Base-by-base conservation (phyloP, 257 asterid genomes). In the Echium plantagineum region DNA sequence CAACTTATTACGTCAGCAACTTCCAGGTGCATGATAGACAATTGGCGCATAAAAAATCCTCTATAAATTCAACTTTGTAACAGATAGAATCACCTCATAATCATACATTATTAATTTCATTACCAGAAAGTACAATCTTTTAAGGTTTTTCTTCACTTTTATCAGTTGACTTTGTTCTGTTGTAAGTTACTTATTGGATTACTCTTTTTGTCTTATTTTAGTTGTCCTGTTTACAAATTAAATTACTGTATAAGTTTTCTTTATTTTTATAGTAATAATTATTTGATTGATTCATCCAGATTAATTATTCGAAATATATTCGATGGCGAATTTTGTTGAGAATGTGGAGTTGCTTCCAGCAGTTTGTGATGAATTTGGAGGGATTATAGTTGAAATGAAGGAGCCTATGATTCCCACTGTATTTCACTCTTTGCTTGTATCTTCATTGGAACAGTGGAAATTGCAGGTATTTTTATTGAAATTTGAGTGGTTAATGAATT, bases 341-440 rank as follows among this genome's bases (percentile, higher is more conserved):
- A 78, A 65, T 48, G 70, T 52, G 6, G 59, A 8, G 2, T 54
- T 78, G 73, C 95, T 86, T 64, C 79, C 83, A 35, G 79, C 80
- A 20, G 55, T 60, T 38, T 72, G 75, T 22, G 95, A 86, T 62
- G 86, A 82, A 46, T 83, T 81, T 64, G 95, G 75, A 48, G 94
- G 94, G 21, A 67, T 81, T 24, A 75, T 80, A 30, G 86, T 84
- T 47, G 87, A 81, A 69, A 16, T 86, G 78, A 46, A 78, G 77
- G 84, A 65, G 68, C 69, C 81, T 19, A 78, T 86, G 77, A 81
- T 80, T 58, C 80, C 86, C 22, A 47, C 54, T 47, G 63, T 66
- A 38, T 86, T 86, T 52, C 60, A 68, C 59, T 20, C 73, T 63
- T 32, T 60, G 65, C 94, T 86, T 35, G 75, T 63, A 70, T 67